Evolutionary conservation across 106 monocot genomes (phyloP).

Genomic region (Phalaenopsis equestris): DNA sequence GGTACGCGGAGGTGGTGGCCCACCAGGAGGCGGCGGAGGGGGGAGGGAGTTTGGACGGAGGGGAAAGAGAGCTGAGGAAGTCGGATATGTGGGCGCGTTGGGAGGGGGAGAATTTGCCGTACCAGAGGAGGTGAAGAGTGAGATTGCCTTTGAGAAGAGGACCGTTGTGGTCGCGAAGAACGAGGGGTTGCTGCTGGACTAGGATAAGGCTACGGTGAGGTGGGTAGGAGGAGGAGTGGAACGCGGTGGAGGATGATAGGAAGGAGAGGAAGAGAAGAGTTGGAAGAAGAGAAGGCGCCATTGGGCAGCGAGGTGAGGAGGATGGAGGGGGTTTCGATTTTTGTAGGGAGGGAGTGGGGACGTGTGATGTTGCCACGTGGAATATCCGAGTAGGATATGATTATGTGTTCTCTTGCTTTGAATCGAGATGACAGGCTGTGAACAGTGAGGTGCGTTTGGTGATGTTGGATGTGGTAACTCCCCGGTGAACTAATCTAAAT

Average conservation of each 20-base stretch:
- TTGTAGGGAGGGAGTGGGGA: background rate
- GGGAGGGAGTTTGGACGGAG: background rate
- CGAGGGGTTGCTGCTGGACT: constrained; percentile 26
- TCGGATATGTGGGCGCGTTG: constrained; percentile 55
- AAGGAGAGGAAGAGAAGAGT: background rate
- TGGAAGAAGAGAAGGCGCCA: background rate
- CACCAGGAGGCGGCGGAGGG: constrained; percentile 53
- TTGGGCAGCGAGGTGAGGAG: background rate
- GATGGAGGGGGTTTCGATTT: background rate
- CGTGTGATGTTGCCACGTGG: background rate
- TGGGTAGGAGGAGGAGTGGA: background rate
- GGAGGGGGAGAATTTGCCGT: constrained; percentile 59
- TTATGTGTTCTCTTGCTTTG: too few relatives aligned
- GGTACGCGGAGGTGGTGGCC: constrained; percentile 26
- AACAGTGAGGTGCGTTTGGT: background rate
- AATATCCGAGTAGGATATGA: background rate
- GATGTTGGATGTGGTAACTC: background rate
- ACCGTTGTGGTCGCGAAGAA: constrained; percentile 59
- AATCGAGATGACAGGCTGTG: background rate
- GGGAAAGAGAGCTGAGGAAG: constrained; percentile 55
- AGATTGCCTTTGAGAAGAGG: constrained; percentile 43
- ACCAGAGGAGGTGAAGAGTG: constrained; percentile 59
- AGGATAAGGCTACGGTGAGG: constrained; percentile 8
- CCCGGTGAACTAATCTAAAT: background rate
- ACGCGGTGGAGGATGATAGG: background rate